Evolutionary conservation across 1,284 basidiomycete species (phyloP), one percentile per base, ranked within the genome.

Genomic region (Tylopilus sp.): DNA sequence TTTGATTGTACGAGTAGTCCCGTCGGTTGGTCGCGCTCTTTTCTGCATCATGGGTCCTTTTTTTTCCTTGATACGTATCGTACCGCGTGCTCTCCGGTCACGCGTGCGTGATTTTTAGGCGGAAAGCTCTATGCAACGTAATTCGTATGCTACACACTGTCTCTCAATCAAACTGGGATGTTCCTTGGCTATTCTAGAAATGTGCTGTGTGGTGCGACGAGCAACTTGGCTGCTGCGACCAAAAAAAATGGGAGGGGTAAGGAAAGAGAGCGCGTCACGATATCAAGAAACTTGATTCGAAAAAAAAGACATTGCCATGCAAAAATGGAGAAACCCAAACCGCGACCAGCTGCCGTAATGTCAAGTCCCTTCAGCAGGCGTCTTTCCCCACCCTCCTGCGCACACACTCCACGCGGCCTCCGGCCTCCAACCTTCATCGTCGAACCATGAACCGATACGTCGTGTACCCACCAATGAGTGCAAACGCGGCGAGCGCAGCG

Each of bases 391-490:
- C n/a, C n/a, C n/a, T n/a, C n/a, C n/a, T n/a, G n/a, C n/a, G n/a
- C n/a, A n/a, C n/a, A n/a, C n/a, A n/a, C n/a, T n/a, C n/a, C n/a
- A n/a, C n/a, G n/a, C n/a, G n/a, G n/a, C n/a, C n/a, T n/a, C n/a
- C n/a, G n/a, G n/a, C n/a, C 33, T 16, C 16, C 6, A 23, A 23
- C 21, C 21, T 36, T 36, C 56, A 65, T 9, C 65, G 65, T 52
- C 67, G 65, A 37, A 84, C 73, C 83, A 91, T 85, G 59, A 91
- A 78, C 49, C 78, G 82, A 64, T 90, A 90, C 1, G 92, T 92
- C 23, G 86, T 80, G 67, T 86, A 93, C 6, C 88, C 90, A 4
- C 90, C 90, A 31, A 93, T 67, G 33, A 88, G 51, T 3, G 90
- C 92, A 65, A 96, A 91, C 0, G 81, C 80, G 1, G 82, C 81